Evolutionary conservation across 2,329 filamentous ascomycete genomes (phyloP).

Genomic region (Neopestalotiopsis sp.): DNA sequence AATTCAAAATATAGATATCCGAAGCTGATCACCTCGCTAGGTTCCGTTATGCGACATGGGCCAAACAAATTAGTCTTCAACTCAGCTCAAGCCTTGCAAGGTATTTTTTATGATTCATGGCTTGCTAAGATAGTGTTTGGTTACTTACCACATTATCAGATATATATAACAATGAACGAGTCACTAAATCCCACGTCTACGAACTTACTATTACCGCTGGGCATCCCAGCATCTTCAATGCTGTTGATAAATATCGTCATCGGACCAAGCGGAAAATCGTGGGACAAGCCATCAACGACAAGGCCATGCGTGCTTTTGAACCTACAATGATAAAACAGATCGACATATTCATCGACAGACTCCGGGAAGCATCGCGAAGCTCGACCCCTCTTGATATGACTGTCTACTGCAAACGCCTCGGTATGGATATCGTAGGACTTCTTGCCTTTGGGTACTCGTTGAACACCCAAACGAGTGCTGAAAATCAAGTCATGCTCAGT

Average conservation of each 20-base stretch:
- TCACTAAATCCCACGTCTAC: too few species aligned
- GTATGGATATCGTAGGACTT: constrained; percentile 24
- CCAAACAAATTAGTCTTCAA: too few species aligned
- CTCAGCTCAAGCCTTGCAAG: too few species aligned
- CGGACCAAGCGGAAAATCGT: constrained; percentile 23
- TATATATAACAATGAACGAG: too few species aligned
- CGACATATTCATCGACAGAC: constrained; percentile 22
- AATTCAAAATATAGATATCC: too few species aligned
- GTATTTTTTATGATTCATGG: too few species aligned
- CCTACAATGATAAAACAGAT: constrained; percentile 26
- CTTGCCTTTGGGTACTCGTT: constrained; percentile 25
- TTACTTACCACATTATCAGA: too few species aligned
- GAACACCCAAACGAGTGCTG: constrained; percentile 21
- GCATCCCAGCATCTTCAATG: background rate
- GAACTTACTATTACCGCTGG: too few species aligned
- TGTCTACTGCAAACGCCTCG: constrained; percentile 20
- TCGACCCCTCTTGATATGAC: constrained; percentile 22
- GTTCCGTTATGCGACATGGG: too few species aligned
- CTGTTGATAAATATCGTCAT: constrained; percentile 22
- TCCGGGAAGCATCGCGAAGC: background rate
- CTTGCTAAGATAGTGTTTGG: too few species aligned
- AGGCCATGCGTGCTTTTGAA: constrained; percentile 26
- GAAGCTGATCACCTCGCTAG: too few species aligned
- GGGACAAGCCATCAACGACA: constrained; percentile 23
- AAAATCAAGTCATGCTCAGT: constrained; percentile 21